Evolutionary conservation across 371 early-diverging fungal species (phyloP), one percentile per base, ranked within the genome.

Genomic region (Lichtheimia hyalospora): DNA sequence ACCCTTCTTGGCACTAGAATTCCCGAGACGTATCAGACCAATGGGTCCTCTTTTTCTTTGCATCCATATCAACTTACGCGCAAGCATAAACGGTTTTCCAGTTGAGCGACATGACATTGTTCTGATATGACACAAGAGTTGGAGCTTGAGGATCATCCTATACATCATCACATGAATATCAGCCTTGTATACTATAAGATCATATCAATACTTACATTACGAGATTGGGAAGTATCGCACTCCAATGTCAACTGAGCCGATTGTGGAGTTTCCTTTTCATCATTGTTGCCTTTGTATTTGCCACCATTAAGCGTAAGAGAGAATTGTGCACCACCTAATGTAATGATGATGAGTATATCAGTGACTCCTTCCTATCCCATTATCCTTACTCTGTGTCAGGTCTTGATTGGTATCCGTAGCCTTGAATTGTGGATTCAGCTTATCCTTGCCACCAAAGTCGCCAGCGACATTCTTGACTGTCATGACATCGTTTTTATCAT

Each of bases 51-150:
- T n/a, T n/a, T n/a, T n/a, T n/a, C 49, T 41, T 44, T 15, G 24
- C 16, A 1, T 40, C 27, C 12, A 13, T 16, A 3, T 15, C 4
- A 21, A 64, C 67, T 65, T 70, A 80, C 77, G 75, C 75, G 64
- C 81, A 80, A 3, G 77, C 81, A 61, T 65, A 69, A 0, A 69
- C 71, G 1, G 81, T 80, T 57, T 77, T 77, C 81, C 81, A 80
- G 43, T 61, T 67, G 44, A 80, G 56, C 3, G 64, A 58, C 27
- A 80, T 55, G 10, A 75, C 69, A 39, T 73, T 68, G 52, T 67
- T 69, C 14, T 64, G 62, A 49, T 71, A 75, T 7, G 70, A 67
- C 18, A 68, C 59, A 20, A 80, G 44, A 12, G 59, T 60, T 24
- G 77, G 77, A 13, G 48, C 51, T 8, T 54, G 34, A 3, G 73